Evolutionary conservation across 306 rosid species (phyloP).

Genomic region (Prunus mume): DNA sequence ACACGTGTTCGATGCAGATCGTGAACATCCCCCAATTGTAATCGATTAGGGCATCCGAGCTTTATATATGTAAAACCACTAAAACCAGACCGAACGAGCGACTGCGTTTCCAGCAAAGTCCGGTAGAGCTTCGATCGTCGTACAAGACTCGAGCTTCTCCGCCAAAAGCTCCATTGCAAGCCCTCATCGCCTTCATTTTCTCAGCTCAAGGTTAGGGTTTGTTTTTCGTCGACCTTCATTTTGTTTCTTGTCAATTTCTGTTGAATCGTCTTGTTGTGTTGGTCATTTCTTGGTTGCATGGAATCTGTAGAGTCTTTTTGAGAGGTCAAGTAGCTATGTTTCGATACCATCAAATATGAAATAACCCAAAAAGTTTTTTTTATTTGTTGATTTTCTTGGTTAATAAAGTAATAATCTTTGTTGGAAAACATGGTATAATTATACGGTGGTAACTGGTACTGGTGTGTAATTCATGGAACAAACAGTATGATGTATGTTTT

Average conservation of each 20-base stretch:
- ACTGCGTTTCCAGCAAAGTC: conserved; percentile 9
- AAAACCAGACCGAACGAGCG: neutral
- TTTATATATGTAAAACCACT: conserved; percentile 12
- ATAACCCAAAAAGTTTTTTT: neutral
- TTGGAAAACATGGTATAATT: neutral
- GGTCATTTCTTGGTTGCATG: neutral
- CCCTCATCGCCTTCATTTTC: neutral
- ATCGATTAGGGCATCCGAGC: conserved; percentile 19
- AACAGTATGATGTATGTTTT: neutral
- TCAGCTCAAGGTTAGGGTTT: neutral
- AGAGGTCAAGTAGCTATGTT: neutral
- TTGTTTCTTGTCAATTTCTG: neutral
- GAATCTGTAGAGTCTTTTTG: neutral
- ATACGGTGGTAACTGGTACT: neutral
- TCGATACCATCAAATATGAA: neutral
- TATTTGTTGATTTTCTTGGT: neutral
- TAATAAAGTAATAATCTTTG: neutral
- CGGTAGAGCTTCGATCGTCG: conserved; percentile 1
- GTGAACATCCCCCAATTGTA: neutral
- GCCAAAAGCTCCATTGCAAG: neutral
- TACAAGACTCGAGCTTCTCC: neutral
- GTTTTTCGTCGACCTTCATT: neutral
- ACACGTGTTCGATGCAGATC: conserved; percentile 11
- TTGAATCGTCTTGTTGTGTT: neutral
- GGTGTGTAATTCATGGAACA: neutral